phyloP scores from a whole-genome alignment of 2,329 filamentous ascomycete genomes.

The Ceratocystis colombiana region DNA sequence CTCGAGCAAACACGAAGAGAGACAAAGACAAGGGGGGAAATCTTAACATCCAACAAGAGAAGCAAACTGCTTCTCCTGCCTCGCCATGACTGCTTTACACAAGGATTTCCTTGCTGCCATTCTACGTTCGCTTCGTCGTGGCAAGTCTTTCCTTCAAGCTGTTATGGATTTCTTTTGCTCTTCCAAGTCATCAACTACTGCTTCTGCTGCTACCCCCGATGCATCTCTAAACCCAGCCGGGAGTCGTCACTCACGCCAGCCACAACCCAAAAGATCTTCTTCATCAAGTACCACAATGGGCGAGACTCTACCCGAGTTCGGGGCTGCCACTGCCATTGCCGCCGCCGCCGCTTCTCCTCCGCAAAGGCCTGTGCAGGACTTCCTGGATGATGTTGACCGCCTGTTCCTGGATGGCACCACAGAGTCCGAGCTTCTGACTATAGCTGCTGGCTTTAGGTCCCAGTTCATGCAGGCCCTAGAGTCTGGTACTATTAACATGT shows the following conservation, averaged over 20 bases:
- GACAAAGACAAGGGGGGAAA: neutral
- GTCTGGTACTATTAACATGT: slow-evolving; percentile 48
- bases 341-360: neutral
- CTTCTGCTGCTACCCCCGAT: neutral
- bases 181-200: slow-evolving; percentile 36
- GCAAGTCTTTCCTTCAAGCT: slow-evolving; percentile 50
- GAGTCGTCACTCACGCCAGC: neutral
- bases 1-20: neutral
- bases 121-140: slow-evolving; percentile 48
- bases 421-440: slow-evolving; percentile 36
- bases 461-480: slow-evolving; percentile 47
- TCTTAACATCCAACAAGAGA: neutral
- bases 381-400: slow-evolving; percentile 47
- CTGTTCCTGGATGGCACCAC: slow-evolving; percentile 42
- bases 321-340: neutral
- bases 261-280: slow-evolving; percentile 20
- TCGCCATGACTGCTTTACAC: slow-evolving; percentile 45
- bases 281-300: slow-evolving; percentile 22
- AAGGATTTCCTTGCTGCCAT: slow-evolving; percentile 46
- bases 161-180: slow-evolving; percentile 34
- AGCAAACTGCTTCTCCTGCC: neutral
- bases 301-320: slow-evolving; percentile 14
- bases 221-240: slow-evolving; percentile 26
- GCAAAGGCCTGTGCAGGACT: slow-evolving; percentile 36
- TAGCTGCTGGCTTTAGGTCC: slow-evolving; percentile 43